These are phyloP conservation scores for Saxophila tyrrhenica DNA, from an alignment of 495 filamentous ascomycete genomes.

Conservation along the genomic window DNA sequence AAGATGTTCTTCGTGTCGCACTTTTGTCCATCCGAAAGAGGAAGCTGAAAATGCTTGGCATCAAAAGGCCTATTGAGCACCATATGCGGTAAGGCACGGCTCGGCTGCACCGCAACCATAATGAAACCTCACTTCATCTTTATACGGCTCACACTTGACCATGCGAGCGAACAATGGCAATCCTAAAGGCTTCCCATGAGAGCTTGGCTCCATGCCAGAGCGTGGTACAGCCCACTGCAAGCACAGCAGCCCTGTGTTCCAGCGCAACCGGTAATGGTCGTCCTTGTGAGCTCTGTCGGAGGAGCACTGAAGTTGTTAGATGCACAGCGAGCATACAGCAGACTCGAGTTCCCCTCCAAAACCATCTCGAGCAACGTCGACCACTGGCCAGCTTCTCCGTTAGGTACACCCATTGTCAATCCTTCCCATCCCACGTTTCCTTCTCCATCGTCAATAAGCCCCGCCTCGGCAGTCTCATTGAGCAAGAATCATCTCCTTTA, in stretches of 20 bases:
- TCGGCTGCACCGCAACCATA: neutral
- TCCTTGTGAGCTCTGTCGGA: neutral
- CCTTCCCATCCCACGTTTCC: neutral
- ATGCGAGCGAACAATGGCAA: neutral
- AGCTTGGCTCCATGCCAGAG: neutral
- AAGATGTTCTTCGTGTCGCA: no score
- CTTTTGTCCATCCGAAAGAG: no score
- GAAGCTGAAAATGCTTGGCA: neutral
- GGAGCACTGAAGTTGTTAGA: neutral
- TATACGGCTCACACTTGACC: neutral
- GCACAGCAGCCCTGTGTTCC: neutral
- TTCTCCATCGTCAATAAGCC: neutral
- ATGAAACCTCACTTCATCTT: neutral
- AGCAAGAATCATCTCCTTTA: slow-evolving; percentile 1
- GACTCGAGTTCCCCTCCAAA: no score
- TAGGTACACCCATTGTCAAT: neutral
- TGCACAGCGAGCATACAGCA: no score
- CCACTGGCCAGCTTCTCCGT: neutral
- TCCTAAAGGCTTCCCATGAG: neutral
- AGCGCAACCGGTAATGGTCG: neutral
- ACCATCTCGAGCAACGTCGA: neutral
- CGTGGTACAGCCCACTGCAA: no score
- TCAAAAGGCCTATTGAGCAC: neutral
- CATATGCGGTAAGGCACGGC: neutral
- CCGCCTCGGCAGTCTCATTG: neutral